Percentiles rank a stretch among this genome's conserved stretches.
phyloP scores from a whole-genome alignment of 192 early-diverging fungal genomes.

The Coemansia sp. region DNA sequence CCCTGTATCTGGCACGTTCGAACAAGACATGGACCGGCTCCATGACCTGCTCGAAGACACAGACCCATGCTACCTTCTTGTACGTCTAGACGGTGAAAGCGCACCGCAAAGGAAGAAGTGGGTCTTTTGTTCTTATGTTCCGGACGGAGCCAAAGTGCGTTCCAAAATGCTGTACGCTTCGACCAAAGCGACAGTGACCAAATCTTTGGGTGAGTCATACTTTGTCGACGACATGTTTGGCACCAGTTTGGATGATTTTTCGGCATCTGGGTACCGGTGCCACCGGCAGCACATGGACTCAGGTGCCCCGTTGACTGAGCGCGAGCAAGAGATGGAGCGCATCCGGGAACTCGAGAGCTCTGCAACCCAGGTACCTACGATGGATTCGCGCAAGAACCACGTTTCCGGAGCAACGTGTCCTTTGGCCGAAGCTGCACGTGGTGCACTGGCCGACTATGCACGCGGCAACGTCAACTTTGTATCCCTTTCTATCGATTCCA shows the following conservation, averaged over 20 bases:
- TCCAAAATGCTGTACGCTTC: slow-evolving; percentile 97
- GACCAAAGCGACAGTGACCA: slow-evolving; percentile 73
- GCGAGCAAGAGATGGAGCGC: slow-evolving; percentile 75
- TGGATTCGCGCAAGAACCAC: slow-evolving; percentile 63
- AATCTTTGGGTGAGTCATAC: slow-evolving; percentile 75
- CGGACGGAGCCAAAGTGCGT: slow-evolving; percentile 77
- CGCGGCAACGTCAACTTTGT: slow-evolving; percentile 63
- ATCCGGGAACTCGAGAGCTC: slow-evolving; percentile 32
- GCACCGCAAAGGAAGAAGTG: slow-evolving; percentile 48
- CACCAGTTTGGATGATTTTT: slow-evolving; percentile 52
- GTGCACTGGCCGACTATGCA: slow-evolving; percentile 61
- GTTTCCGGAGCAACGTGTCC: slow-evolving; percentile 67
- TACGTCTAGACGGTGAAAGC: slow-evolving; percentile 58
- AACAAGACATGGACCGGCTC: slow-evolving; percentile 59
- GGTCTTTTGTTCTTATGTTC: slow-evolving; percentile 78
- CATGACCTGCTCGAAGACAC: slow-evolving; percentile 54
- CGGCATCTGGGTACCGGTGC: slow-evolving; percentile 23
- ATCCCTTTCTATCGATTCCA: slow-evolving; percentile 55
- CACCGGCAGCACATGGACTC: slow-evolving; percentile 54
- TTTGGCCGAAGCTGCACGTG: slow-evolving; percentile 58
- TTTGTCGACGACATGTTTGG: slow-evolving; percentile 86
- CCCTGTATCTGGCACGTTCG: slow-evolving; percentile 43
- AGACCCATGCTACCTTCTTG: slow-evolving; percentile 67
- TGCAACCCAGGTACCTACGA: slow-evolving; percentile 12
- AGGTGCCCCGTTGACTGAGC: slow-evolving; percentile 79